These are phyloP conservation scores for Chaetomiaceae sp. DNA, from an alignment of 2,329 filamentous ascomycete species.

Conservation along the genomic window DNA sequence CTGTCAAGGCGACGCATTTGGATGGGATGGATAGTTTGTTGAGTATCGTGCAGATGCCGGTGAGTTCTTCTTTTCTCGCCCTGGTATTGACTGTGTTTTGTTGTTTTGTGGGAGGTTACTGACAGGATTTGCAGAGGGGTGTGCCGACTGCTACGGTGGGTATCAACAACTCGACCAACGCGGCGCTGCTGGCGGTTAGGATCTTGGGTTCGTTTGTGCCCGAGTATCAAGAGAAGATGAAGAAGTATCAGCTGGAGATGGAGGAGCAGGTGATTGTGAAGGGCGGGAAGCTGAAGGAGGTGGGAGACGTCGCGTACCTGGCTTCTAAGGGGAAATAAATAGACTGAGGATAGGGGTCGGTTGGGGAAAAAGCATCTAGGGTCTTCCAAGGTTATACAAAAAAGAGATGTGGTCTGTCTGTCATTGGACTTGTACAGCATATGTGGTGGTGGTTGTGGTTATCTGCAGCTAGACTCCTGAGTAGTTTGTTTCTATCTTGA, in stretches of 20 bases:
- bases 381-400: too few relatives aligned
- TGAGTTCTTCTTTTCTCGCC: constrained; percentile 32
- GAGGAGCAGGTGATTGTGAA: constrained; percentile 60
- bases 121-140: constrained; percentile 40
- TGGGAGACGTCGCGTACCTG: constrained; percentile 52
- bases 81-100: neutral
- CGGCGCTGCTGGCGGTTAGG: constrained; percentile 64
- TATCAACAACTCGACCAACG: constrained; percentile 77
- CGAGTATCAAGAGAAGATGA: constrained; percentile 53
- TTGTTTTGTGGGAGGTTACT: neutral
- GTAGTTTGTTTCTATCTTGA: too few relatives aligned
- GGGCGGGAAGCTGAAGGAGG: constrained; percentile 50
- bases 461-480: too few relatives aligned
- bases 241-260: constrained; percentile 58
- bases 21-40: constrained; percentile 68
- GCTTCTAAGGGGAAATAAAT: constrained; percentile 20
- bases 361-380: neutral
- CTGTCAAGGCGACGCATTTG: constrained; percentile 67
- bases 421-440: too few relatives aligned
- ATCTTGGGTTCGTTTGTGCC: constrained; percentile 58
- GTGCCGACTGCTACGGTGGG: constrained; percentile 71
- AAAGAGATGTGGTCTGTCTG: too few relatives aligned
- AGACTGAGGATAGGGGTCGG: neutral
- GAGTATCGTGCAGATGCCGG: constrained; percentile 75
- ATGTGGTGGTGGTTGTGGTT: too few relatives aligned